These are phyloP conservation scores for Moesziomyces sp. DNA, from an alignment of 1,284 basidiomycete species.

Conservation along the genomic window DNA sequence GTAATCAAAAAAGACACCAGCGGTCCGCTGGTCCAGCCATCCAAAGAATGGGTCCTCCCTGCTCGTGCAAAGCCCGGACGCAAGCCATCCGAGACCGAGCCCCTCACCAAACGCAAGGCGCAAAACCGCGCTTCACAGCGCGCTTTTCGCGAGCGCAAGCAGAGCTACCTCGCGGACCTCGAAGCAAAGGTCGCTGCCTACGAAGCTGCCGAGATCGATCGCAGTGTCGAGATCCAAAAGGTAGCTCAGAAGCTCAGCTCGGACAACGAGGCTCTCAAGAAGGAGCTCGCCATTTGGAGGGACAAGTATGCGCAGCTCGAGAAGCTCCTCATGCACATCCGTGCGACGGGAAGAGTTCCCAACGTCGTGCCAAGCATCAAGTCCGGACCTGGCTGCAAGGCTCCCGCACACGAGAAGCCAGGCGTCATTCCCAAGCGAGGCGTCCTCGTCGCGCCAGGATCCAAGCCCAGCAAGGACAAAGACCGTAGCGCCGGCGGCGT, in stretches of 20 bases:
- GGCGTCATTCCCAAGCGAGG: constrained; percentile 21
- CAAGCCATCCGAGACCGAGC: constrained; percentile 63
- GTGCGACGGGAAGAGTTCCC: constrained; percentile 19
- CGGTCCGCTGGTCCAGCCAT: constrained; percentile 53
- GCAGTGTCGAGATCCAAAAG: constrained; percentile 61
- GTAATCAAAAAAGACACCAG: constrained; percentile 22
- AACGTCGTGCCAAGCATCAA: constrained; percentile 17
- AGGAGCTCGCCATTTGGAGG: constrained; percentile 39
- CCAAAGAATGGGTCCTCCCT: constrained; percentile 65
- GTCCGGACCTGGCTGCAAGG: constrained; percentile 45
- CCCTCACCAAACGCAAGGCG: constrained; percentile 65
- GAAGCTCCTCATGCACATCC: constrained; percentile 15
- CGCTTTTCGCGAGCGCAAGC: constrained; percentile 61
- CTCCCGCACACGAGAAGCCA: constrained; percentile 45
- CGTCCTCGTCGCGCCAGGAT: constrained; percentile 18
- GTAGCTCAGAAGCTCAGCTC: constrained; percentile 55
- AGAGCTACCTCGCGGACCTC: constrained; percentile 54
- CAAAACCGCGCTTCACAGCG: constrained; percentile 63
- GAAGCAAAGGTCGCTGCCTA: constrained; percentile 63
- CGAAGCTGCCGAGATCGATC: constrained; percentile 59
- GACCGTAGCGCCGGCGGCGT: constrained; percentile 20
- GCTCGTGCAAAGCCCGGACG: constrained; percentile 66
- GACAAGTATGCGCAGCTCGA: constrained; percentile 46
- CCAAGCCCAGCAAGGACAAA: constrained; percentile 14
- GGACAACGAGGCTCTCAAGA: constrained; percentile 51